These are phyloP conservation scores for Hymenoscyphus repandus DNA, from an alignment of 2,329 filamentous ascomycete genomes.

Conservation along the genomic window DNA sequence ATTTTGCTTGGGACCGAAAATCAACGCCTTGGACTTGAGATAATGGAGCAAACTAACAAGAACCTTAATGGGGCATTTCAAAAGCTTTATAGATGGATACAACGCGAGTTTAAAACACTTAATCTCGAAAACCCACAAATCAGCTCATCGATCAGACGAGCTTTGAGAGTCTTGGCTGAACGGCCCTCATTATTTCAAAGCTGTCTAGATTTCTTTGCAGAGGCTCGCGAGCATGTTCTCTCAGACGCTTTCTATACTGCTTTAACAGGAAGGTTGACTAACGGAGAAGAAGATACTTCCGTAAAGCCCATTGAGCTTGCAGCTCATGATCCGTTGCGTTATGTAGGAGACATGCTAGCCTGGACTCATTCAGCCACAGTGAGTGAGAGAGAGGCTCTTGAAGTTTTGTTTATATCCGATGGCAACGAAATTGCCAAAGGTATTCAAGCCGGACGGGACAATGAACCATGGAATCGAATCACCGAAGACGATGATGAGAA, in stretches of 20 bases:
- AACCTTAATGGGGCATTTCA: conserved; percentile 87
- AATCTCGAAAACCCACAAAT: conserved; percentile 95
- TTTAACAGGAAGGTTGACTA: conserved; percentile 65
- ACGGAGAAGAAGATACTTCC: conserved; percentile 52
- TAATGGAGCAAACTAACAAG: conserved; percentile 87
- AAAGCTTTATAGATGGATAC: conserved; percentile 93
- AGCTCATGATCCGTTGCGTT: conserved; percentile 85
- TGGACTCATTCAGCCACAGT: conserved; percentile 95
- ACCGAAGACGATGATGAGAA: conserved; percentile 51
- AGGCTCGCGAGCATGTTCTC: conserved; percentile 79
- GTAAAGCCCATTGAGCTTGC: conserved; percentile 90
- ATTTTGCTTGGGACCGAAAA: conserved; percentile 84
- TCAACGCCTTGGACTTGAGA: conserved; percentile 79
- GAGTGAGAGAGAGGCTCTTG: conserved; percentile 86
- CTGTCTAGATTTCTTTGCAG: conserved; percentile 88
- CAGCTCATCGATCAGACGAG: conserved; percentile 74
- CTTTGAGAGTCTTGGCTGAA: conserved; percentile 82
- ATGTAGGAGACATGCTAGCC: conserved; percentile 94
- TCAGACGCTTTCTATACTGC: conserved; percentile 87
- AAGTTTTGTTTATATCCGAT: conserved; percentile 85
- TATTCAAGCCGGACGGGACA: conserved; percentile 72
- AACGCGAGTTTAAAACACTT: conserved; percentile 84
- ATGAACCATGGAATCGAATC: conserved; percentile 74
- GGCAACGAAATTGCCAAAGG: conserved; percentile 82
- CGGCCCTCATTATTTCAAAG: conserved; percentile 86